These are phyloP conservation scores for Isoetes engelmannii DNA, from an alignment of 83 land plant species.

Conservation along the genomic window DNA sequence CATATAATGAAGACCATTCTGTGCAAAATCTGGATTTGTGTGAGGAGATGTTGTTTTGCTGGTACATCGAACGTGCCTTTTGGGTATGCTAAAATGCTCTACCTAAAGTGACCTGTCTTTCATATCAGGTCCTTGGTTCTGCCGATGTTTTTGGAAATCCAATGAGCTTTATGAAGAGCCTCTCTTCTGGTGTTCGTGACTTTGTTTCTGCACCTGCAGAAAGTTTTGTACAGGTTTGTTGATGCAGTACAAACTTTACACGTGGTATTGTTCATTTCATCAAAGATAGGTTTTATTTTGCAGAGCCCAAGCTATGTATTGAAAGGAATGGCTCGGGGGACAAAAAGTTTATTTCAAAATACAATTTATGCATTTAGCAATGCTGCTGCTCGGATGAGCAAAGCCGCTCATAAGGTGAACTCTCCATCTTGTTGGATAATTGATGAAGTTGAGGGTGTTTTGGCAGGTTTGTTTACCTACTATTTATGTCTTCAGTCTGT, in stretches of 20 bases:
- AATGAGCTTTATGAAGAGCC: slow-evolving; percentile 79
- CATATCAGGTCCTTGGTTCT: slow-evolving; percentile 81
- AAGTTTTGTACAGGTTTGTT: slow-evolving; percentile 54
- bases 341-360: slow-evolving; percentile 69
- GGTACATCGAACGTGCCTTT: neutral
- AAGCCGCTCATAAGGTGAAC: slow-evolving; percentile 85
- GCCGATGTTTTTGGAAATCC: slow-evolving; percentile 98
- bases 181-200: slow-evolving; percentile 82
- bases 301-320: slow-evolving; percentile 85
- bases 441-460: neutral
- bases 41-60: neutral
- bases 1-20: too few relatives aligned
- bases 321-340: slow-evolving; percentile 74
- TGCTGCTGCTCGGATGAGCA: slow-evolving; percentile 95
- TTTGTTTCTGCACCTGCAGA: slow-evolving; percentile 73
- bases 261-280: neutral
- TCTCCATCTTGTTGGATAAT: neutral
- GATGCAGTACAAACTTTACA: neutral
- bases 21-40: neutral
- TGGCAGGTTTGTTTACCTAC: neutral
- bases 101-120: too few relatives aligned
- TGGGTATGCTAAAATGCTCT: neutral
- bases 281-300: neutral
- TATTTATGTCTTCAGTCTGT: slow-evolving; percentile 6
- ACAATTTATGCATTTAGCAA: slow-evolving; percentile 92